Base-by-base conservation (phyloP, 768 basidiomycete genomes). In the Leccinum pellstonianum region DNA sequence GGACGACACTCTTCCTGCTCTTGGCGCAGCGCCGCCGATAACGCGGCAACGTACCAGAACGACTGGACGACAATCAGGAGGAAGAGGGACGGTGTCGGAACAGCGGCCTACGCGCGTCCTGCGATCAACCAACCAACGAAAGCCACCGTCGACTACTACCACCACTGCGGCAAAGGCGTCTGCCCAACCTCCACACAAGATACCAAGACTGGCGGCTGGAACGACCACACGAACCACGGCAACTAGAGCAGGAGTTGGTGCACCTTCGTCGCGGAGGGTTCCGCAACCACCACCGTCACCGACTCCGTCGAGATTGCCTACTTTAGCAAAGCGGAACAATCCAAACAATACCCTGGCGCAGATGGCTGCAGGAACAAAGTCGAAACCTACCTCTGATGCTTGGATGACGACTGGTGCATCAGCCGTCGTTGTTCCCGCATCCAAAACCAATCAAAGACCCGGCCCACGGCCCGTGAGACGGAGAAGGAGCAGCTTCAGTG, bases 401-500 rank as follows among this genome's bases (percentile, higher is more conserved):
- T 93, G 92, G 92, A 90, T 93, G 77, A 87, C 83, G 63, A 85
- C 84, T 43, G 87, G 88, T 68, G 80, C 81, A 80, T 56, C 72
- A 6, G 83, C 86, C 3, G 85, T 92, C 37, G 87, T 93, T 43
- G 83, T 86, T 14, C 86, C 89, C 19, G 83, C 82, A 15, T 83
- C 85, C 41, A 93, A 90, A 71, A 80, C 67, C 6, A 70, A 85
- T 1, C 86, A 83, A 62, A 84, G 91, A 41, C 92, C 92, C 8
- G 85, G 86, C 2, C 75, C 92, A 61, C 81, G 92, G 55, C 87
- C 79, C 47, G 83, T 91, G 53, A 81, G 91, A 63, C 82, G 90
- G 62, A 78, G 92, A 68, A 80, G 92, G 60, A 93, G 92, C 69
- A 94, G 93, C 67, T 94, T 94, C 73, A 93, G 93, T 70, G 80